A percentile compares a stretch with the other conserved stretches of the same genome.
Evolutionary conservation across 805 yeast genomes (phyloP).

Genomic region (Lipomyces starkeyi): DNA sequence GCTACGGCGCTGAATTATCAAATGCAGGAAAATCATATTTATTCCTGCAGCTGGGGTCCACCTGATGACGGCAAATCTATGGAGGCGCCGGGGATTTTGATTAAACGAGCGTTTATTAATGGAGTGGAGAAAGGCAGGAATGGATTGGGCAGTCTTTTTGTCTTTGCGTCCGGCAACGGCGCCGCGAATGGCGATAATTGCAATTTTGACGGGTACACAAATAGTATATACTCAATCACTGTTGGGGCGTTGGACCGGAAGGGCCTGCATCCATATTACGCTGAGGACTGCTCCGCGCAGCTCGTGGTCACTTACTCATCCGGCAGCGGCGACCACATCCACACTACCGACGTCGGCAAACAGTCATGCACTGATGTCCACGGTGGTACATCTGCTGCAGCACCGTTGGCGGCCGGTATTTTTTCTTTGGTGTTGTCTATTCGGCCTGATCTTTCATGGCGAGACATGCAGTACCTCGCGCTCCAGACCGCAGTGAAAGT

Average conservation of each 20-base stretch:
- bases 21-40: slow-evolving; percentile 84
- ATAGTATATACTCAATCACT: slow-evolving; percentile 91
- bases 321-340: slow-evolving; percentile 81
- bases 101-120: slow-evolving; percentile 79
- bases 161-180: slow-evolving; percentile 97
- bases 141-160: slow-evolving; percentile 84
- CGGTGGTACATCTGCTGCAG: slow-evolving; percentile 99
- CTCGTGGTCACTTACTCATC: slow-evolving; percentile 92
- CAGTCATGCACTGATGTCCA: slow-evolving; percentile 81
- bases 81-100: slow-evolving; percentile 81
- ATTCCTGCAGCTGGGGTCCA: slow-evolving; percentile 99
- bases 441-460: slow-evolving; percentile 90
- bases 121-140: slow-evolving; percentile 84
- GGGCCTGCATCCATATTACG: slow-evolving; percentile 85
- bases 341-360: slow-evolving; percentile 60
- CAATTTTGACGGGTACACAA: slow-evolving; percentile 96
- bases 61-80: slow-evolving; percentile 87
- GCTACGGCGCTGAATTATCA: slow-evolving; percentile 86
- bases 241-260: slow-evolving; percentile 90
- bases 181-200: slow-evolving; percentile 84
- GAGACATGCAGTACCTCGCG: slow-evolving; percentile 88
- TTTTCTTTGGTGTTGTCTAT: slow-evolving; percentile 81
- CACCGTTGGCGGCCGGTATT: slow-evolving; percentile 97
- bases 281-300: slow-evolving; percentile 94
- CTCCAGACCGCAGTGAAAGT: slow-evolving; percentile 74